These are phyloP conservation scores for Cinnamomum micranthum DNA, from an alignment of 164 flowering plant species.

Conservation along the genomic window DNA sequence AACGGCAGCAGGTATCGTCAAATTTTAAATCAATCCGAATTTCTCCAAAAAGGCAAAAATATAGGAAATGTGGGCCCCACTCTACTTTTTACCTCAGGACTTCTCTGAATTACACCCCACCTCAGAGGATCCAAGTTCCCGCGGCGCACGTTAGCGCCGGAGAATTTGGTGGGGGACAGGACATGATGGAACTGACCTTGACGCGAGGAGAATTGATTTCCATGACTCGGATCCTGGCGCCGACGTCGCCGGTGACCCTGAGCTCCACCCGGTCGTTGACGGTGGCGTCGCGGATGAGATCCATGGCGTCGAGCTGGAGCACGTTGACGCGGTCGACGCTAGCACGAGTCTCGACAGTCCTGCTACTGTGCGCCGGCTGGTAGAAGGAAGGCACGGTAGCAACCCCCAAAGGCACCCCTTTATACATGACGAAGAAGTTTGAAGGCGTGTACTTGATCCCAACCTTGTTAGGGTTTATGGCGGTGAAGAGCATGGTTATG, in stretches of 20 bases:
- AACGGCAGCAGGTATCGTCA: too few species aligned
- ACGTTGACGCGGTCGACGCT: constrained; percentile 67
- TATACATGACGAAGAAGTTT: constrained; percentile 77
- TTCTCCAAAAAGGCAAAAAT: too few species aligned
- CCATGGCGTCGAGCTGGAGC: constrained; percentile 67
- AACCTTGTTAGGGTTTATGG: constrained; percentile 84
- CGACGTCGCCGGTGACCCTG: constrained; percentile 70
- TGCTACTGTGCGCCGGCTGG: constrained; percentile 78
- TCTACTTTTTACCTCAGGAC: too few species aligned
- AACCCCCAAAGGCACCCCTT: constrained; percentile 80
- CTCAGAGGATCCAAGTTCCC: not conserved
- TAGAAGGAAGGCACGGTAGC: constrained; percentile 74
- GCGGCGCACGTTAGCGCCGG: constrained; percentile 16
- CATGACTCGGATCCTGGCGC: constrained; percentile 84
- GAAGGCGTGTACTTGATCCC: constrained; percentile 93
- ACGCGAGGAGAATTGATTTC: constrained; percentile 79
- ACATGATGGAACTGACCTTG: constrained; percentile 44
- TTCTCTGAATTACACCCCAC: not conserved
- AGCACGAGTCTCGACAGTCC: constrained; percentile 54
- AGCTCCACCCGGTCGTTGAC: constrained; percentile 88
- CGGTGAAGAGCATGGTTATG: constrained; percentile 75
- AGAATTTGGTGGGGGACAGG: not conserved
- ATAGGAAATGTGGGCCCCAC: too few species aligned
- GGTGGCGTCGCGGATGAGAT: constrained; percentile 77
- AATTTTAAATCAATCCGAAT: too few species aligned